Base-by-base conservation (phyloP, 352 stramenopile species). In the Paralagenidium karlingii region DNA sequence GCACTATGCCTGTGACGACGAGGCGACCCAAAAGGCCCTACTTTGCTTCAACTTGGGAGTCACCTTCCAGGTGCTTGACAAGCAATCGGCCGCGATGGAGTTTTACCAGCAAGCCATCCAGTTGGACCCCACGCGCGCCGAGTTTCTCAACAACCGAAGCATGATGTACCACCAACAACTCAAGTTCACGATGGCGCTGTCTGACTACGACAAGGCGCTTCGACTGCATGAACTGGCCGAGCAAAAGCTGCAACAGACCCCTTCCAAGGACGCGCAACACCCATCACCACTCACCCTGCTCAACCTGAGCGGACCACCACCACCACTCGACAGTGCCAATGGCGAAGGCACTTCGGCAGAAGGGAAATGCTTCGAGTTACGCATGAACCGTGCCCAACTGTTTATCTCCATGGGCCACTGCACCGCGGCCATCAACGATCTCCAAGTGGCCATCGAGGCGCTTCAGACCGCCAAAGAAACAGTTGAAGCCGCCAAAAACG, bases 81-180 rank as follows among this genome's bases (percentile, higher is more conserved):
- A 63, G 31, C 45, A 36, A 0, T 57, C 68, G 15, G 63, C 73
- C 24, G 63, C 63, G 8, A 43, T 77, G 8, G 55, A 70, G 6
- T 66, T 68, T 18, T 77, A 73, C 30, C 58, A 77, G 34, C 63
- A 70, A 36, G 64, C 63, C 0, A 75, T 77, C 22, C 34, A 44
- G 5, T 27, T 73, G 1, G 60, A 76, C 27, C 39, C 40, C 5
- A 54, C 56, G 1, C 45, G 64, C 6, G 55, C 52, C 8, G 55
- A 68, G 48, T 71, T 78, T 31, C 71, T 69, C 41, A 71, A 74
- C 44, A 82, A 82, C 25, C 43, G 68, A 25, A 74, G 61, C 22
- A 53, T 59, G 3, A 74, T 74, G 10, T 44, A 71, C 2, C 68
- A 78, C 26, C 45, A 68, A 18, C 68, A 82, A 37, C 55, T 73